Evolutionary conservation across 331 rosid species (phyloP).

Genomic region (Cydonia oblonga): DNA sequence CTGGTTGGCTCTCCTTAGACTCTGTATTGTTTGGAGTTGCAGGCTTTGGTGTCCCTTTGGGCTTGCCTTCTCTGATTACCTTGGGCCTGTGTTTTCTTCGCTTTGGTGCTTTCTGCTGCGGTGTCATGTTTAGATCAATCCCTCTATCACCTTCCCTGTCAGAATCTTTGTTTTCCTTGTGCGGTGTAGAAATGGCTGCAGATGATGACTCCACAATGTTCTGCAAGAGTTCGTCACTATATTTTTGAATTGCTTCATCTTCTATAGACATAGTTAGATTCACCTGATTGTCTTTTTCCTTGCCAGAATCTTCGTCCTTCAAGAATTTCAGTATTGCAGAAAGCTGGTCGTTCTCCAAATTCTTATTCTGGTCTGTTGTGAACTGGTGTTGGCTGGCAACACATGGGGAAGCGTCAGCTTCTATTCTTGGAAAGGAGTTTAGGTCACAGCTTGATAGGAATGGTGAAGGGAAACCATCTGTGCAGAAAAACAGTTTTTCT

Average conservation of each 20-base stretch:
- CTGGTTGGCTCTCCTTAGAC: conserved; percentile 30
- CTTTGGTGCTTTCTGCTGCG: conserved; percentile 50
- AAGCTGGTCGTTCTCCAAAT: conserved; percentile 17
- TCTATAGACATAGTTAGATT: conserved; percentile 4
- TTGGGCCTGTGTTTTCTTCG: conserved; percentile 88
- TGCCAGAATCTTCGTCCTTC: conserved; percentile 33
- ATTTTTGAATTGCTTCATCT: conserved; percentile 33
- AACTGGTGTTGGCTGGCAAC: conserved; percentile 24
- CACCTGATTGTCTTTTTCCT: conserved; percentile 26
- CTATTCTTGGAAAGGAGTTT: conserved; percentile 27
- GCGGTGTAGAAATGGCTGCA: conserved; percentile 31
- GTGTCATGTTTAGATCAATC: conserved; percentile 62
- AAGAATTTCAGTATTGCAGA: conserved; percentile 12
- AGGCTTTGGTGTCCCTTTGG: conserved; percentile 41
- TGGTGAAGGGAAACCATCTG: conserved; percentile 39
- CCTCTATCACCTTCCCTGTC: conserved; percentile 23
- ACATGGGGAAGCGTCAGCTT: conserved; percentile 24
- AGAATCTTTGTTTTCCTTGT: conserved; percentile 20
- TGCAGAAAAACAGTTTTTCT: conserved; percentile 15
- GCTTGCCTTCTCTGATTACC: conserved; percentile 65
- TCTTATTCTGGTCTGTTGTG: not conserved
- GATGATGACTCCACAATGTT: conserved; percentile 52
- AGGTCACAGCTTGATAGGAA: conserved; percentile 22
- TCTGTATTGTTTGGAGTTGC: conserved; percentile 25
- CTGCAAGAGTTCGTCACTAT: conserved; percentile 45